Evolutionary conservation across 1,284 basidiomycete genomes (phyloP), one percentile per base, ranked within the genome.

Genomic region (Ceraceosorus guamensis): DNA sequence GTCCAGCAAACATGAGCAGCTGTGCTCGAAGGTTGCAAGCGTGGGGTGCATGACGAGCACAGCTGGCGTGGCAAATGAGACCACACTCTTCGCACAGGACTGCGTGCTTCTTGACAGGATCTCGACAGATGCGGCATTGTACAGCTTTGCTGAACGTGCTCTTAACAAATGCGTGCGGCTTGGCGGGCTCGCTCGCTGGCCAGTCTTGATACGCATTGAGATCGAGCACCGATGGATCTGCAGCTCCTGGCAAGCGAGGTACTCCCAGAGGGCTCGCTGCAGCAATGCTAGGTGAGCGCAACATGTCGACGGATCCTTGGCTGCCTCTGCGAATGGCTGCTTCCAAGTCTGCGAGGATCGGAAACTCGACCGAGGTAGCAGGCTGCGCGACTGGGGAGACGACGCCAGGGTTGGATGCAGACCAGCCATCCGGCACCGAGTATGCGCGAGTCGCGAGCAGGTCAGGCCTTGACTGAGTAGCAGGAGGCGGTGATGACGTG

Each of bases 81-180:
- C 86, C 90, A 78, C 91, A 96, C 65, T 87, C 84, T 54, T 87
- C 86, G 74, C 91, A 96, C 13, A 95, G 81, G 3, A 91, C 85
- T 0, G 88, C 91, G 59, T 83, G 85, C 78, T 87, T 91, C 81
- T 89, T 91, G 67, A 90, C 87, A 57, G 82, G 82, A 53, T 82
- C 79, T 56, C 85, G 81, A 74, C 91, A 96, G 16, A 95, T 86
- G 48, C 87, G 83, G 78, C 91, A 96, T 10, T 83, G 79, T 77
- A 96, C 87, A 30, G 89, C 91, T 80, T 91, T 92, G 71, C 86
- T 86, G 76, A 95, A 95, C 2, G 87, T 87, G 2, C 89, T 93
- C 79, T 89, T 91, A 47, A 93, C 87, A 71, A 93, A 91, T 5
- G 83, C 82, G 68, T 95, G 91, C 61, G 51, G 8, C 59, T 60